Base-by-base conservation (phyloP, 2,329 filamentous ascomycete genomes). In the Aureobasidium pullulans region DNA sequence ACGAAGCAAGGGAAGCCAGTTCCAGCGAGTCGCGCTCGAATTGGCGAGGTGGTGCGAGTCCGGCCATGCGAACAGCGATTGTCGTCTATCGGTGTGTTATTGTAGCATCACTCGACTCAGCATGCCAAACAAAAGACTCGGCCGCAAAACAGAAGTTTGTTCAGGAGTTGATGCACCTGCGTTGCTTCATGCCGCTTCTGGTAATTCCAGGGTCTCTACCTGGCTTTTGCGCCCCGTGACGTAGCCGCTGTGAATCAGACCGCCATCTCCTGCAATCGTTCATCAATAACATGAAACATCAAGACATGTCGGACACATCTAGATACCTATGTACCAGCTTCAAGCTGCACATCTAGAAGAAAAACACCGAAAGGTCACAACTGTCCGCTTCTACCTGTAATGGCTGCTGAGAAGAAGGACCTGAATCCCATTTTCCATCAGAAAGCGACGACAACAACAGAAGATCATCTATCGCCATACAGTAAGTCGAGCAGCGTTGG, bases 1-100 rank as follows among this genome's bases (percentile, higher is more conserved):
- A 92, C 63, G 90, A 96, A 62, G 93, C 94, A 64, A 99, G 85
- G 57, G 92, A 96, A 62, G 92, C 94, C 61, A 99, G 87, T 78
- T 99, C 94, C 69, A 99, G 85, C 48, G 93, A 97, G 80, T 99
- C 94, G 34, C 54, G 54, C 54, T 57, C 54, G 54, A 57, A 57
- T 28, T 43, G 54, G 76, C 94, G 89, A 37, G 59, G 59, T 6
- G 59, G 59, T 50, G 32, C 52, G 23, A 61, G 59, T 32, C 57
- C 57, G 48, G 57, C 48, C 57, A 59, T 59, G 34, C 50, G 29
- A 43, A 54, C 37, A 19, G 32, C 8, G 28, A 6, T 34, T 13
- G 2, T 54, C 29, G 40, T 56, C 40, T 46, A 16, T 28, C 39
- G 44, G 52, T 28, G 52, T 40, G 40, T 56, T 56, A 56, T 44